A percentile compares a stretch with the other conserved stretches of the same genome.
These are phyloP conservation scores for Oidiodendron maius DNA, from an alignment of 495 filamentous ascomycete species.

Conservation along the genomic window DNA sequence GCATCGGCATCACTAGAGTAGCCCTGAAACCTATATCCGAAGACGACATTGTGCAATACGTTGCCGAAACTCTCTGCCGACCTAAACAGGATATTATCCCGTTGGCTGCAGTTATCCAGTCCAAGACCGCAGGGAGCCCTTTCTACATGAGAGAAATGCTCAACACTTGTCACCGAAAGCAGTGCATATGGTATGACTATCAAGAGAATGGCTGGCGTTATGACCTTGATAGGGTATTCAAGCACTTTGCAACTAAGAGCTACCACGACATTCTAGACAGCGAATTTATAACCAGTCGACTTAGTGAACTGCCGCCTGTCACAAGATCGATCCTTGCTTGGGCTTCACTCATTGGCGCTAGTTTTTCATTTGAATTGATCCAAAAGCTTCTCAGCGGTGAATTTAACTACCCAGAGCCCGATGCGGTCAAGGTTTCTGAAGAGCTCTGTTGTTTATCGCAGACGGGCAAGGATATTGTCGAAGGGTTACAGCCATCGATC, in stretches of 20 bases:
- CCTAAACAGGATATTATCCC: constrained; percentile 54
- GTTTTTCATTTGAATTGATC: constrained; percentile 76
- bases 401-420: constrained; percentile 43
- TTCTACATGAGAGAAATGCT: constrained; percentile 90
- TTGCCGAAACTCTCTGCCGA: constrained; percentile 64
- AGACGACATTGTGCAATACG: constrained; percentile 69
- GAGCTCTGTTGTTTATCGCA: constrained; percentile 10
- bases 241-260: constrained; percentile 70
- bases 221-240: constrained; percentile 75
- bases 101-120: constrained; percentile 68
- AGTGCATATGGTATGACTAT: constrained; percentile 86
- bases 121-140: constrained; percentile 75
- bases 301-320: constrained; percentile 67
- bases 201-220: constrained; percentile 73
- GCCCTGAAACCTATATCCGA: constrained; percentile 62
- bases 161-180: constrained; percentile 77
- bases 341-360: constrained; percentile 72
- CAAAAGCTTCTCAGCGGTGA: constrained; percentile 68
- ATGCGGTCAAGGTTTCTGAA: not conserved
- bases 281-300: constrained; percentile 68
- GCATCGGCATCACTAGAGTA: constrained; percentile 53
- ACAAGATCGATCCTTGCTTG: constrained; percentile 77
- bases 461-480: constrained; percentile 51
- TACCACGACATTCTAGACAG: constrained; percentile 67
- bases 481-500: constrained; percentile 71